These are phyloP conservation scores for Phytopythium sindhum DNA, from an alignment of 352 stramenopile species.

Conservation along the genomic window DNA sequence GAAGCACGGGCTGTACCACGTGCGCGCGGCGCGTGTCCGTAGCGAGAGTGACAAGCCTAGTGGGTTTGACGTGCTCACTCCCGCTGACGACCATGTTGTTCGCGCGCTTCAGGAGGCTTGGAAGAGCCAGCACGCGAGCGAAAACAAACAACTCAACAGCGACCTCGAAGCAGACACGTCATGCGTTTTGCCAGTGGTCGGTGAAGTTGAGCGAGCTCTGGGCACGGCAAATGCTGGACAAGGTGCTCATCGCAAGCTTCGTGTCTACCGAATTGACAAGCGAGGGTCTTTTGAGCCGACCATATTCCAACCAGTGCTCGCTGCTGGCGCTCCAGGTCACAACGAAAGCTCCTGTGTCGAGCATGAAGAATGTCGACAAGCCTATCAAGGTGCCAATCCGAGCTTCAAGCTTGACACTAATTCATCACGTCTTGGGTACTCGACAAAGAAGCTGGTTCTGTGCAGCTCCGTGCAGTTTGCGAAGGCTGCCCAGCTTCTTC, in stretches of 20 bases:
- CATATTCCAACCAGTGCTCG: neutral
- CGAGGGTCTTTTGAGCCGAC: neutral
- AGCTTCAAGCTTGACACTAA: neutral
- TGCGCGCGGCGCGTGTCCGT: constrained; percentile 14
- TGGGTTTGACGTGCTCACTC: constrained; percentile 12
- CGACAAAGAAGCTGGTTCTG: neutral
- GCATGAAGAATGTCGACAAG: neutral
- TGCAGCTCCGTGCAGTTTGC: neutral
- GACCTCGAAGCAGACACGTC: neutral
- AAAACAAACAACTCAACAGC: neutral
- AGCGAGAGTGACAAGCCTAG: neutral
- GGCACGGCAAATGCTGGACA: neutral
- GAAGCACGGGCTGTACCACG: constrained; percentile 31
- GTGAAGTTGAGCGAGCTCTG: neutral
- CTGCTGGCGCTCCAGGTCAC: neutral
- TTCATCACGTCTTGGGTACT: neutral
- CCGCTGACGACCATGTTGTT: constrained; percentile 7
- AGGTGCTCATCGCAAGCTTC: neutral
- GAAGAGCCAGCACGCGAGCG: neutral
- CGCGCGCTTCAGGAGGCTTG: constrained; percentile 11
- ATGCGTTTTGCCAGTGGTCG: constrained; percentile 9
- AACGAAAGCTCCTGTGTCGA: neutral
- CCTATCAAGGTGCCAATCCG: neutral
- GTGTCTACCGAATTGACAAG: constrained; percentile 1
- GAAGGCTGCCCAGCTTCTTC: neutral